A percentile compares a stretch with the other conserved stretches of the same genome.
phyloP scores from a whole-genome alignment of 2,329 filamentous ascomycete genomes.

The Phialophora expanda region DNA sequence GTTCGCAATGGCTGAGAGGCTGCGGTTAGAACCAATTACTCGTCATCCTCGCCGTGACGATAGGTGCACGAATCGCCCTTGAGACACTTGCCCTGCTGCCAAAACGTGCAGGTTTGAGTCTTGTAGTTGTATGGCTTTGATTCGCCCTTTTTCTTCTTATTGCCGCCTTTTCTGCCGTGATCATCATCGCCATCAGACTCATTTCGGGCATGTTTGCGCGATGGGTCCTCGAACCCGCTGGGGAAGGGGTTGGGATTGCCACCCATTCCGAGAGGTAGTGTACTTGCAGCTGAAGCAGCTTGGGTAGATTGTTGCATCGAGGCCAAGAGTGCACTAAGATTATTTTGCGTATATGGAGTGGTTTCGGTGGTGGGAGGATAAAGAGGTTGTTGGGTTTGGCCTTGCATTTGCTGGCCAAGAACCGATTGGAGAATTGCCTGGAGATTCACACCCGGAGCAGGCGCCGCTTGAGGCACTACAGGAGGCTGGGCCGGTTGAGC shows the following conservation, averaged over 20 bases:
- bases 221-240: conserved; percentile 24
- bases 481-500: conserved; percentile 40
- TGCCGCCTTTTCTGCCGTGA: conserved; percentile 31
- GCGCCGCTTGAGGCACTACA: conserved; percentile 31
- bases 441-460: conserved; percentile 30
- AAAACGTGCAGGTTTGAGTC: conserved; percentile 58
- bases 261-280: conserved; percentile 26
- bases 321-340: conserved; percentile 31
- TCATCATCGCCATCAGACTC: conserved; percentile 37
- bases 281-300: conserved; percentile 5
- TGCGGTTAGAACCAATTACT: not conserved
- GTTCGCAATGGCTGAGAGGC: not conserved
- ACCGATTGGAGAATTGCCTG: conserved; percentile 32
- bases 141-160: conserved; percentile 36
- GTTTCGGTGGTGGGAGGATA: conserved; percentile 39
- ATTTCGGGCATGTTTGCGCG: conserved; percentile 31
- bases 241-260: conserved; percentile 34
- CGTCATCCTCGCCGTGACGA: conserved; percentile 48
- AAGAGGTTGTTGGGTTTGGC: conserved; percentile 25
- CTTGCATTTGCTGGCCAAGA: conserved; percentile 42
- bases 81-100: conserved; percentile 59
- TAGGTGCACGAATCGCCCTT: conserved; percentile 61
- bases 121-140: conserved; percentile 49
- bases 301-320: conserved; percentile 28
- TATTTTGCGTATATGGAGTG: conserved; percentile 7